phyloP scores from a whole-genome alignment of 2,329 filamentous ascomycete genomes.

The Ascochyta pisi region DNA sequence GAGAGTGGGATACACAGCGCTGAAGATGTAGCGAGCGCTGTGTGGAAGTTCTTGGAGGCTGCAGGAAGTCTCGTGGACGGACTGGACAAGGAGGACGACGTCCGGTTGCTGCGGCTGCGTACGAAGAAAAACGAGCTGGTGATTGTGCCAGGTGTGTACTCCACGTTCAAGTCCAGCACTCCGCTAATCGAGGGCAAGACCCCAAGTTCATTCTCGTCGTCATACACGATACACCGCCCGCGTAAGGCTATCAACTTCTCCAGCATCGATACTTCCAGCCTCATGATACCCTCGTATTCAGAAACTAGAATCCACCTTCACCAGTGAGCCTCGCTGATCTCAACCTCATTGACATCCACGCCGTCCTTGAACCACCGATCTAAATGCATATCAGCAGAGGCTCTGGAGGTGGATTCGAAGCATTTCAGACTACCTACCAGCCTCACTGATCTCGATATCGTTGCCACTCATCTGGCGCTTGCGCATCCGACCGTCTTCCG shows the following conservation, averaged over 20 bases:
- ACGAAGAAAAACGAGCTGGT: slow-evolving; percentile 88
- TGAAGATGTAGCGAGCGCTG: slow-evolving; percentile 76
- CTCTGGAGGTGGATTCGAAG: background rate
- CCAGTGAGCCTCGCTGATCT: slow-evolving; percentile 74
- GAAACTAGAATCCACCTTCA: slow-evolving; percentile 24
- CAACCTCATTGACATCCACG: slow-evolving; percentile 71
- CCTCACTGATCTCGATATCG: slow-evolving; percentile 68
- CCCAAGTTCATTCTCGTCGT: slow-evolving; percentile 79
- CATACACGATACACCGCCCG: slow-evolving; percentile 79
- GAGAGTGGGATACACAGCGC: slow-evolving; percentile 63
- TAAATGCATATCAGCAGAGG: slow-evolving; percentile 20
- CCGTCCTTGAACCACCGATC: slow-evolving; percentile 75
- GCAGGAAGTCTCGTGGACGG: slow-evolving; percentile 74
- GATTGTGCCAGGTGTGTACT: slow-evolving; percentile 69
- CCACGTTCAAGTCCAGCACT: background rate
- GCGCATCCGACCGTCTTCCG: slow-evolving; percentile 71
- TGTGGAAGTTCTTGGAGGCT: slow-evolving; percentile 76
- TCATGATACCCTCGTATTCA: slow-evolving; percentile 31
- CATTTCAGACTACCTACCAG: slow-evolving; percentile 24
- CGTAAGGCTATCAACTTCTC: slow-evolving; percentile 49
- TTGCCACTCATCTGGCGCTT: slow-evolving; percentile 81
- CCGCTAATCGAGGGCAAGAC: slow-evolving; percentile 54
- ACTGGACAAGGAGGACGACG: slow-evolving; percentile 77
- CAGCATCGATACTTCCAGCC: slow-evolving; percentile 15
- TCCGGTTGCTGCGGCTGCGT: slow-evolving; percentile 76